phyloP scores from a whole-genome alignment of 305 asterid genomes.

The Ajuga reptans region DNA sequence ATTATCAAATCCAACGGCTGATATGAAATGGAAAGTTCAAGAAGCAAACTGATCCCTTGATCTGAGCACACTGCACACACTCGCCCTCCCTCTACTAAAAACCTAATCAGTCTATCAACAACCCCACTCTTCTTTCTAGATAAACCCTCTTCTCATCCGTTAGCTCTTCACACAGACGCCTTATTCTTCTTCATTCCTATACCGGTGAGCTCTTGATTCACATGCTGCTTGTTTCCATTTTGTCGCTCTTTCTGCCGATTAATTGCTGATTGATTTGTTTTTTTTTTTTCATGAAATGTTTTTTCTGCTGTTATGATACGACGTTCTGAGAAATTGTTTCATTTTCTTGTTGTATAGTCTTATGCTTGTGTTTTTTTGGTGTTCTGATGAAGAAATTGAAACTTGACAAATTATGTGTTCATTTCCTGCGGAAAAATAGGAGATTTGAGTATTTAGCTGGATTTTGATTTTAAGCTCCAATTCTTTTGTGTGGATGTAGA shows the following conservation, averaged over 20 bases:
- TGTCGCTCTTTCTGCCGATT: not conserved
- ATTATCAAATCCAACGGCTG: conserved; percentile 33
- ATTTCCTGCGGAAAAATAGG: not conserved
- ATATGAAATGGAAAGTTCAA: conserved; percentile 31
- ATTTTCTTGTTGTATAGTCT: not conserved
- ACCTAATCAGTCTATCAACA: conserved; percentile 27
- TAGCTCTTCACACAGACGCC: not conserved
- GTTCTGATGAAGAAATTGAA: not conserved
- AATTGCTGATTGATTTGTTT: not conserved
- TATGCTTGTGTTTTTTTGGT: not conserved
- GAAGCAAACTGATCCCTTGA: conserved; percentile 25
- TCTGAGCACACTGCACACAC: conserved; percentile 15
- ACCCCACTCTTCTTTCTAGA: conserved; percentile 13
- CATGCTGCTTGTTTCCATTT: not conserved
- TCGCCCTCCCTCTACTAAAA: conserved; percentile 23
- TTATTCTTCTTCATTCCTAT: not conserved
- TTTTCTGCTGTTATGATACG: too few species aligned
- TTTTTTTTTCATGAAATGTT: not conserved
- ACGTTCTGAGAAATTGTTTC: not conserved
- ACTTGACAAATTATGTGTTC: not conserved
- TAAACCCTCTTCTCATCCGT: conserved; percentile 29
- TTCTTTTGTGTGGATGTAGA: not conserved
- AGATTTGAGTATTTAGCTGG: not conserved
- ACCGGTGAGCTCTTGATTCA: conserved; percentile 22
- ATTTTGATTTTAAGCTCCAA: not conserved